Evolutionary conservation across 2,329 filamentous ascomycete genomes (phyloP), one percentile per base, ranked within the genome.

Genomic region (Cercospora sesami): DNA sequence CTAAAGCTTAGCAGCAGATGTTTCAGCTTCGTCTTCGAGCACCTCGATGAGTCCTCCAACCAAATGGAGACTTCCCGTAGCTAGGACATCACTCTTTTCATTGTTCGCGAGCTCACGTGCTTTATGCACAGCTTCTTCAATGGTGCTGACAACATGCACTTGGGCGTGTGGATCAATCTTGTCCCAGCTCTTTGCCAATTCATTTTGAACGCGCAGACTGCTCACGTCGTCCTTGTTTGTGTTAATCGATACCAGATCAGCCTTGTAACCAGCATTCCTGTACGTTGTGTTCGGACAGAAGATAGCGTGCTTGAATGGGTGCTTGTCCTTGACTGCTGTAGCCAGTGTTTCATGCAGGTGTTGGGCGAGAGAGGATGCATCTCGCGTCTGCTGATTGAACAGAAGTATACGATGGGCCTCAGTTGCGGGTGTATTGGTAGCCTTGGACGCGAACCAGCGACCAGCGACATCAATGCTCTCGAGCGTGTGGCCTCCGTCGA

Each of bases 311-410:
- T 86, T 86, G 77, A 97, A 96, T 0, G 84, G 79, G 21, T 78
- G 58, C 73, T 74, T 63, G 48, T 80, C 74, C 68, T 79, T 60
- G 64, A 83, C 60, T 66, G 80, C 75, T 64, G 80, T 69, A 57
- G 78, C 75, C 63, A 91, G 81, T 2, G 86, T 87, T 9, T 82
- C 77, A 65, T 93, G 83, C 1, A 97, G 82, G 0, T 84, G 85
- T 33, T 80, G 81, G 2, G 94, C 86, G 1, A 96, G 84, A 16
- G 86, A 82, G 4, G 83, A 81, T 5, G 91, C 91, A 75, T 97
- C 89, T 33, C 93, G 87, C 9, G 92, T 93, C 76, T 97, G 93
- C 79, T 97, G 94, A 79, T 97, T 97, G 84, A 98, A 98, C 59
- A 98, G 85, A 57, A 98, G 81, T 66, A 90, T 83, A 0, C 92